Evolutionary conservation across 805 yeast genomes (phyloP).

Genomic region (Pichia phayaonensis): DNA sequence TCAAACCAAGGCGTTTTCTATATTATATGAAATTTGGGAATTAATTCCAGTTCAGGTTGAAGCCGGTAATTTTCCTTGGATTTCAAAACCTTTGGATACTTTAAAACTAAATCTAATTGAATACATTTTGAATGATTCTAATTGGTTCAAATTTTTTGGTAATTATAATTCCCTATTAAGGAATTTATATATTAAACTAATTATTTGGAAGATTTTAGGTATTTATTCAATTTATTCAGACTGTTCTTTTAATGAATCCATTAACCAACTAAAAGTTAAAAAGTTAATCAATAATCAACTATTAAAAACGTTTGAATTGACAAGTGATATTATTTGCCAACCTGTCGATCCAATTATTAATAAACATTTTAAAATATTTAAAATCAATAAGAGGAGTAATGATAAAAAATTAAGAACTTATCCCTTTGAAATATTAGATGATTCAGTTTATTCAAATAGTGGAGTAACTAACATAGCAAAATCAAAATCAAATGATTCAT

Average conservation of each 20-base stretch:
- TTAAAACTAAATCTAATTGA: conserved; percentile 41
- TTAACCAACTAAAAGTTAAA: conserved; percentile 10
- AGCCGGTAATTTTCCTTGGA: conserved; percentile 29
- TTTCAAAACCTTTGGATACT: conserved; percentile 27
- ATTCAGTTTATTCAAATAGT: conserved; percentile 44
- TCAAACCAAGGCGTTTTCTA: conserved; percentile 55
- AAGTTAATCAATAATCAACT: conserved; percentile 28
- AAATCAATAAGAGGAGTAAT: neutral
- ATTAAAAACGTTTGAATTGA: conserved; percentile 19
- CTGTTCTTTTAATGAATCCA: conserved; percentile 14
- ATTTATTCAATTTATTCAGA: conserved; percentile 15
- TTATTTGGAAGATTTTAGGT: conserved; percentile 56
- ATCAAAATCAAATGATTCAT: neutral
- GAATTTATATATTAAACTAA: conserved; percentile 54
- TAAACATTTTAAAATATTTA: conserved; percentile 37
- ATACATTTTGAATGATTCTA: conserved; percentile 44
- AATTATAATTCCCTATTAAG: conserved; percentile 80
- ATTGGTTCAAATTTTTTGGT: conserved; percentile 53
- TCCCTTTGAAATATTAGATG: conserved; percentile 60
- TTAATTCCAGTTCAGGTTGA: conserved; percentile 37
- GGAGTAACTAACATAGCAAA: neutral
- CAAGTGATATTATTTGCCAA: conserved; percentile 14
- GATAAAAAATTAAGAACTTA: conserved; percentile 42
- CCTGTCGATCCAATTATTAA: conserved; percentile 38
- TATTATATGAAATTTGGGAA: conserved; percentile 71